Conservation (phyloP, 768 basidiomycete species). For the Pseudohyphozyma bogoriensis region DNA sequence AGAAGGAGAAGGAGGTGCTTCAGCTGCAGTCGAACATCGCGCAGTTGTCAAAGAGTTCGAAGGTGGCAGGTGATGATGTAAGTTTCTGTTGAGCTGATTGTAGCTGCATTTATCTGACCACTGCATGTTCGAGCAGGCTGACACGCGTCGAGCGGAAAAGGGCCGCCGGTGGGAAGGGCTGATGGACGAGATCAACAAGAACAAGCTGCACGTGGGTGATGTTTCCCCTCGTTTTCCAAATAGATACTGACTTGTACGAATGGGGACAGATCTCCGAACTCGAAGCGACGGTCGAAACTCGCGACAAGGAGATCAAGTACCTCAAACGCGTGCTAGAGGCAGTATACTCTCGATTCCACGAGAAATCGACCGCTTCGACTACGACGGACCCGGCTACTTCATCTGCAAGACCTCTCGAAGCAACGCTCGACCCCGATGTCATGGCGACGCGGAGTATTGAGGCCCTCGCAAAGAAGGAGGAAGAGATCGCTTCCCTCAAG, state of each 20-base stretch:
- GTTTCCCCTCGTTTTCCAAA: background rate
- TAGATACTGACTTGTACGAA: background rate
- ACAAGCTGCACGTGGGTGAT: constrained; percentile 55
- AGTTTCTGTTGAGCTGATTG: constrained; percentile 30
- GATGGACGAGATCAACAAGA: constrained; percentile 61
- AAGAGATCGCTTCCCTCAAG: constrained; percentile 49
- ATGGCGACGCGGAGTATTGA: constrained; percentile 66
- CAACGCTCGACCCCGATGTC: constrained; percentile 37
- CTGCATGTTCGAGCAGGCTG: constrained; percentile 51
- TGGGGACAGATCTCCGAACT: constrained; percentile 48
- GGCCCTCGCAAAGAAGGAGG: constrained; percentile 56
- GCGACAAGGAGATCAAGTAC: constrained; percentile 64
- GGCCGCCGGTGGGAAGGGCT: constrained; percentile 61
- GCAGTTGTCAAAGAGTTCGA: constrained; percentile 50
- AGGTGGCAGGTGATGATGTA: constrained; percentile 54
- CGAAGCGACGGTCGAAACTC: constrained; percentile 44
- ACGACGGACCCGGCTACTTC: background rate
- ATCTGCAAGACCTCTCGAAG: constrained; percentile 38
- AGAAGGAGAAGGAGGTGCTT: constrained; percentile 75
- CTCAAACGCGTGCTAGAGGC: constrained; percentile 79
- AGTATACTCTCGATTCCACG: constrained; percentile 67
- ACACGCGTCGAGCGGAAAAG: constrained; percentile 50
- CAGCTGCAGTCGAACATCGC: constrained; percentile 65
- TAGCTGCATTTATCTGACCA: background rate
- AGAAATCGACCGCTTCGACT: constrained; percentile 36